These are phyloP conservation scores for Penicillium diatomitis DNA, from an alignment of 495 filamentous ascomycete genomes.

Conservation along the genomic window DNA sequence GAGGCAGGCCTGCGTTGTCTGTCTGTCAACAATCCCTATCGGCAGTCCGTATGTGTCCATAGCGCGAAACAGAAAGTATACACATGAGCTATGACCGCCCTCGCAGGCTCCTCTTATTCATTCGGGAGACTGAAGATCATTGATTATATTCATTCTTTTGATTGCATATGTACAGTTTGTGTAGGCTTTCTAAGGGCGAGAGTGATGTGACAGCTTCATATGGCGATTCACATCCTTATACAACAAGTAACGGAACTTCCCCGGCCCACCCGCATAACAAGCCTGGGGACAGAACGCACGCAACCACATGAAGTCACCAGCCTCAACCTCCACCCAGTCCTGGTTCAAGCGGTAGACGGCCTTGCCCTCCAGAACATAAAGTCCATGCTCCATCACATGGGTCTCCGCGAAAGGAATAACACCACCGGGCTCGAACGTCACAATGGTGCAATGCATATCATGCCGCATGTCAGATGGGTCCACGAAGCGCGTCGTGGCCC, in stretches of 20 bases:
- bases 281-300: slow-evolving; percentile 24
- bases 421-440: slow-evolving; percentile 20
- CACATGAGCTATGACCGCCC: too few relatives aligned
- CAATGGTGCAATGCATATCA: slow-evolving; percentile 21
- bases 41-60: too few relatives aligned
- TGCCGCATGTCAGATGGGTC: slow-evolving; percentile 19
- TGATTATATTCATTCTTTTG: too few relatives aligned
- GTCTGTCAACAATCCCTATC: too few relatives aligned
- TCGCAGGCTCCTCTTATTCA: too few relatives aligned
- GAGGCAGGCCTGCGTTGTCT: too few relatives aligned
- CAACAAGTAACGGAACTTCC: slow-evolving; percentile 23
- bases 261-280: slow-evolving; percentile 23
- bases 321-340: slow-evolving; percentile 25
- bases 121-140: too few relatives aligned
- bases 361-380: slow-evolving; percentile 22
- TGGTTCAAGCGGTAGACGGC: slow-evolving; percentile 22
- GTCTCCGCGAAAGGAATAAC: slow-evolving; percentile 19
- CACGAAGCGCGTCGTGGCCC: slow-evolving; percentile 20
- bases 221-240: slow-evolving; percentile 26
- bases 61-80: too few relatives aligned
- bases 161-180: not conserved
- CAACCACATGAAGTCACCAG: slow-evolving; percentile 26
- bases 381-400: slow-evolving; percentile 20
- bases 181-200: not conserved
- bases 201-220: slow-evolving; percentile 17